A percentile compares a stretch with the other conserved stretches of the same genome.
These are phyloP conservation scores for Umbilicus rupestris DNA, from an alignment of 164 flowering plant genomes.

Conservation along the genomic window DNA sequence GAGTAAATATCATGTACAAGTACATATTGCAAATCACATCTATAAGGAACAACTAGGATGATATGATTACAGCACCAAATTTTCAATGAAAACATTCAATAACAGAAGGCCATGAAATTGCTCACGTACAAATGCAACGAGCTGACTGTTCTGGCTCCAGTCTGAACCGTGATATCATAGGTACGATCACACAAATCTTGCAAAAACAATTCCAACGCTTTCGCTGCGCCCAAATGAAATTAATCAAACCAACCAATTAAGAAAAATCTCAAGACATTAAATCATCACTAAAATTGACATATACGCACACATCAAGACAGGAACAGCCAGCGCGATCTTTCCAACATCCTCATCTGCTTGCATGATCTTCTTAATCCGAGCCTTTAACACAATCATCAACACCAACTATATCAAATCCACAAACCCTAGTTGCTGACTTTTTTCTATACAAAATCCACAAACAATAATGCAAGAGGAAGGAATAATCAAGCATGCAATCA, in stretches of 20 bases:
- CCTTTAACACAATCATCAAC: slow-evolving; percentile 25
- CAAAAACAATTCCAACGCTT: slow-evolving; percentile 73
- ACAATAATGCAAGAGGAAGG: neutral
- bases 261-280: neutral
- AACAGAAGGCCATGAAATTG: neutral
- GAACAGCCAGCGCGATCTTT: slow-evolving; percentile 83
- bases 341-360: slow-evolving; percentile 89
- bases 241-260: neutral
- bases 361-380: slow-evolving; percentile 79
- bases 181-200: slow-evolving; percentile 89
- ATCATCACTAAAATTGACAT: neutral
- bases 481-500: neutral
- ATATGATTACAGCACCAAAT: neutral
- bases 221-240: slow-evolving; percentile 34
- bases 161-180: slow-evolving; percentile 63
- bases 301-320: slow-evolving; percentile 67
- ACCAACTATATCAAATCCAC: neutral
- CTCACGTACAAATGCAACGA: slow-evolving; percentile 62
- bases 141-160: slow-evolving; percentile 76
- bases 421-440: neutral
- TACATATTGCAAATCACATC: neutral
- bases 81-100: neutral
- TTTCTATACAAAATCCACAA: neutral
- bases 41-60: neutral
- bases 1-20: neutral